These are phyloP conservation scores for Theileria orientalis DNA, from an alignment of 169 alveolate genomes.

Conservation along the genomic window DNA sequence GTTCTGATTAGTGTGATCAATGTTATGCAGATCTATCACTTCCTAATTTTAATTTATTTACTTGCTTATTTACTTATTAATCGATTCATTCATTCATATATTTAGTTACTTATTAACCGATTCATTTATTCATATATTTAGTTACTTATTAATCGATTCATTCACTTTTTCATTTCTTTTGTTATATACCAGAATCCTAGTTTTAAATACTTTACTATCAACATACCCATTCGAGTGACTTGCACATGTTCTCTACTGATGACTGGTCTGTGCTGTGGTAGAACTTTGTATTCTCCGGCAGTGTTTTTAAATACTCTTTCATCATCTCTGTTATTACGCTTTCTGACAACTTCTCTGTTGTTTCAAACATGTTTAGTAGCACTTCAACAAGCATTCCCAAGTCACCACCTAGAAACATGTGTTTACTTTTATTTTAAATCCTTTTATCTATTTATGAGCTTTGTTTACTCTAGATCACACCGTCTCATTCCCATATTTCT, in stretches of 20 bases:
- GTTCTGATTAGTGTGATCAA: conserved; percentile 14
- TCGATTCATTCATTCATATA: no score
- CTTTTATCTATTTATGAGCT: not conserved
- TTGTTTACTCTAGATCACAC: not conserved
- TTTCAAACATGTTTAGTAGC: conserved; percentile 26
- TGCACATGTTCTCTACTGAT: conserved; percentile 17
- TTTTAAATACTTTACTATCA: not conserved
- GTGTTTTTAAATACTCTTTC: conserved; percentile 14
- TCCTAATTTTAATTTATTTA: no score
- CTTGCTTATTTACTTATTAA: no score
- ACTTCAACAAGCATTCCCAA: conserved; percentile 50
- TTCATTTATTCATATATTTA: no score
- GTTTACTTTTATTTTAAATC: not conserved
- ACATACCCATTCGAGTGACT: conserved; percentile 54
- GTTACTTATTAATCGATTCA: no score
- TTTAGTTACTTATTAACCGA: no score
- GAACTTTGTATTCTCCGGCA: conserved; percentile 37
- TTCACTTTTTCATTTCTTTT: no score
- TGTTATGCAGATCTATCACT: conserved; percentile 41
- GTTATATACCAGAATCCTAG: no score
- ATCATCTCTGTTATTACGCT: conserved; percentile 27
- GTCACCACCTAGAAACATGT: conserved; percentile 59
- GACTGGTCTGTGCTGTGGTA: conserved; percentile 49
- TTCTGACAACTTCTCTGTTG: conserved; percentile 11
- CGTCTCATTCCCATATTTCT: no score